These are phyloP conservation scores for Acanthamoeba castellanii DNA, from an alignment of 208 protist genomes.

Conservation along the genomic window DNA sequence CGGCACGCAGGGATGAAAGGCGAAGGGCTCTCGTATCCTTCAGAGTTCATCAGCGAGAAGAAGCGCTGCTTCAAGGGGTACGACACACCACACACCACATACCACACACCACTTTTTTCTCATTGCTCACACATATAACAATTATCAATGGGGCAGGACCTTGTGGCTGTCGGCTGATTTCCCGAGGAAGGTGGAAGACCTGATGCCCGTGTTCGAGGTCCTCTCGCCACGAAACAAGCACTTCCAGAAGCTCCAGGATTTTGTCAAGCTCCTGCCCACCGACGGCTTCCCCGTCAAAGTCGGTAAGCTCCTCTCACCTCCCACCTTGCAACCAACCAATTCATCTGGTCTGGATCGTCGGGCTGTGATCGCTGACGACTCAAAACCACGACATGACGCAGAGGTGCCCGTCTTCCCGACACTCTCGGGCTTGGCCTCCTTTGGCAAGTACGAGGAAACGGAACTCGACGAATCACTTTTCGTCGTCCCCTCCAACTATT, in stretches of 20 bases:
- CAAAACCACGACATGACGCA: neutral
- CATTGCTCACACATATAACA: too few relatives aligned
- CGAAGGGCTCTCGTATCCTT: neutral
- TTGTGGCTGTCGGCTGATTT: constrained; percentile 78
- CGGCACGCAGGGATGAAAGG: neutral
- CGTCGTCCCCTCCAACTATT: neutral
- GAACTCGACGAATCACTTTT: neutral
- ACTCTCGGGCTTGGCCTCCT: neutral
- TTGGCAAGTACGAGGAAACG: neutral
- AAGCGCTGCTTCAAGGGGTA: constrained; percentile 31
- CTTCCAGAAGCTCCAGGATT: constrained; percentile 77
- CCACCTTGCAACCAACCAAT: neutral
- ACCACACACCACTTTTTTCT: too few relatives aligned
- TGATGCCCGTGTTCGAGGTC: constrained; percentile 80
- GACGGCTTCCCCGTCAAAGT: constrained; percentile 78
- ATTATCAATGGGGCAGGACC: neutral
- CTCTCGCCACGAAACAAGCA: constrained; percentile 77
- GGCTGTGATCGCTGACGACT: neutral
- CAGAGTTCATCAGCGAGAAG: constrained; percentile 2
- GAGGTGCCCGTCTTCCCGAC: constrained; percentile 47
- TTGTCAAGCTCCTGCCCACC: constrained; percentile 75
- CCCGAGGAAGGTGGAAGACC: constrained; percentile 76
- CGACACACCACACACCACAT: too few relatives aligned
- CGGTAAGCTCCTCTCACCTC: neutral
- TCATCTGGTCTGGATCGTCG: too few relatives aligned